Conservation (phyloP, 768 basidiomycete genomes). For the Termitomyces sp. region DNA sequence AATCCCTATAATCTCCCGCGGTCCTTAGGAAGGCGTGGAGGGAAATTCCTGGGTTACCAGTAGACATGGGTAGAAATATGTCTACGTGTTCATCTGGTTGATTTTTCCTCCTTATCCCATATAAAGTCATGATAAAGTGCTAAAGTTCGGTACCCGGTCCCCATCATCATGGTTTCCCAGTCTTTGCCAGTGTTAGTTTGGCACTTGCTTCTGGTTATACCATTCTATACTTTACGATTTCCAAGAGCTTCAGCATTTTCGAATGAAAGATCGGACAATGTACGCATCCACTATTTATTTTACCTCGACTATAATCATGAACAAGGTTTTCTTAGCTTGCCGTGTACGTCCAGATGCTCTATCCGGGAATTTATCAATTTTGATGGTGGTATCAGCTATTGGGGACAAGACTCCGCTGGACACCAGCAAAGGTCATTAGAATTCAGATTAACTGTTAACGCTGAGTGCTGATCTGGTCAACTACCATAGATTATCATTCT, state of each 20-base stretch:
- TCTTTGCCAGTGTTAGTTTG: neutral
- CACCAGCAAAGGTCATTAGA: constrained; percentile 28
- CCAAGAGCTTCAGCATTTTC: constrained; percentile 23
- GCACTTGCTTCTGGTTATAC: constrained; percentile 9
- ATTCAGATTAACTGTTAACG: neutral
- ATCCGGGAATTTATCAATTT: neutral
- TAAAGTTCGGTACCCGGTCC: neutral
- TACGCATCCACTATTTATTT: constrained; percentile 8
- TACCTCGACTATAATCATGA: neutral
- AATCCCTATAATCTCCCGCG: neutral
- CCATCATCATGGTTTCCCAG: constrained; percentile 11
- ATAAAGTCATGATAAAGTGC: constrained; percentile 8
- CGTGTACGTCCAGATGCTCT: constrained; percentile 21
- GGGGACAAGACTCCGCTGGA: constrained; percentile 35
- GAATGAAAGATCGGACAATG: constrained; percentile 30
- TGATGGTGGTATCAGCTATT: constrained; percentile 23
- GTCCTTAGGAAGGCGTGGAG: constrained; percentile 4
- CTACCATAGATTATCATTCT: constrained; percentile 39
- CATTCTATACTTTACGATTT: constrained; percentile 7
- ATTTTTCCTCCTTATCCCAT: constrained; percentile 1
- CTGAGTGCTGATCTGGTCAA: neutral
- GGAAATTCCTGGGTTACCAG: constrained; percentile 4
- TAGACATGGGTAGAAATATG: neutral
- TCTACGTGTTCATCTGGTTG: constrained; percentile 13
- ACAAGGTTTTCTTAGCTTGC: constrained; percentile 22